phyloP scores from a whole-genome alignment of 768 basidiomycete species.

The Mycena haematopus region DNA sequence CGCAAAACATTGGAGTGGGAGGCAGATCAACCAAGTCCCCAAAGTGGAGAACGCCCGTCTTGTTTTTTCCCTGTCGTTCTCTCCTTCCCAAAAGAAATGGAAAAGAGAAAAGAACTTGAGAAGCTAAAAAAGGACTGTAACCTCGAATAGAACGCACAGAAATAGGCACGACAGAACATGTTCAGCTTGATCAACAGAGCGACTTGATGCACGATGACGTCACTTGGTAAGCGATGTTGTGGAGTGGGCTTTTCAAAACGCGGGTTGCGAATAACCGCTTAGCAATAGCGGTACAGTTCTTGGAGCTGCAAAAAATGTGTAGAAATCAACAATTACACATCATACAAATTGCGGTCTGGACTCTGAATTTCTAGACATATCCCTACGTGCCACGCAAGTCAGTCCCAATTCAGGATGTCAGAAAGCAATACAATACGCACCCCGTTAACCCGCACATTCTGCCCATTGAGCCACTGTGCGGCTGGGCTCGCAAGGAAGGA shows the following conservation, averaged over 20 bases:
- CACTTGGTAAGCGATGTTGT: no score
- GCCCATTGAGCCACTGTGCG: background rate
- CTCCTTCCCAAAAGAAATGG: background rate
- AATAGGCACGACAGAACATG: slow-evolving; percentile 5
- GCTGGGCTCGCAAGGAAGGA: no score
- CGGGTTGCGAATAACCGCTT: no score
- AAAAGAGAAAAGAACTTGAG: no score
- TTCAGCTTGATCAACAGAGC: no score
- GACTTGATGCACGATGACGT: slow-evolving; percentile 4
- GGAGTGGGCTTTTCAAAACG: no score
- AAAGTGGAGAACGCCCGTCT: background rate
- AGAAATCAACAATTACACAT: no score
- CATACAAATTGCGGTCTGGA: no score
- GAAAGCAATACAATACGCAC: background rate
- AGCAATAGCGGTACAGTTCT: no score
- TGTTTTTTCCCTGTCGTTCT: background rate
- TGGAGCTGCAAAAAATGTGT: no score
- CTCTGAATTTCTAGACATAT: background rate
- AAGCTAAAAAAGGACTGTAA: no score
- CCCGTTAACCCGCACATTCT: background rate
- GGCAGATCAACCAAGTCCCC: background rate
- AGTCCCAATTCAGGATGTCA: background rate
- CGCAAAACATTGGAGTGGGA: slow-evolving; percentile 11
- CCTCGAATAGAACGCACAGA: background rate
- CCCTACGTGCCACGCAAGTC: background rate